Percentiles rank a stretch among this genome's conserved stretches.
Evolutionary conservation across 2,329 filamentous ascomycete genomes (phyloP).

Genomic region (Fusarium fracticaudum): DNA sequence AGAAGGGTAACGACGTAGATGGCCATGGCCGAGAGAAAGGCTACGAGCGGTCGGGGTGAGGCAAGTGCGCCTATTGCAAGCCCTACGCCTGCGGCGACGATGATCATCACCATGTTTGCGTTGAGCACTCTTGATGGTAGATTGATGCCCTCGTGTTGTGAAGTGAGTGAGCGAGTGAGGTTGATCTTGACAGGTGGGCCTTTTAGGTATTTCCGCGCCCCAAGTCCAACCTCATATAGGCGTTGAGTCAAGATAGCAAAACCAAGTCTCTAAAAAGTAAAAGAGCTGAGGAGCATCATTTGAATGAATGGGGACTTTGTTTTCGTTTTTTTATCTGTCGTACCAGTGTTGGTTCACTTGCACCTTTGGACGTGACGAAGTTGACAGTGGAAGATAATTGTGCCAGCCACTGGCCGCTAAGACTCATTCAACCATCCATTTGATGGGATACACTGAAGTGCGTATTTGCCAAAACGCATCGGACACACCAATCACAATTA

Average conservation of each 20-base stretch:
- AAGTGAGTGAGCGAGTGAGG: neutral
- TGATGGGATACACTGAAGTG: rapidly evolving
- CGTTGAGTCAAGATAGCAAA: neutral
- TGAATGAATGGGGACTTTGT: neutral
- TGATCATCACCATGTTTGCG: neutral
- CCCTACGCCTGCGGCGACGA: neutral
- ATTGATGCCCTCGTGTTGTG: neutral
- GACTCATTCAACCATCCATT: neutral
- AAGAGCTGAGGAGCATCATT: neutral
- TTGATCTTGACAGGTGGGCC: neutral
- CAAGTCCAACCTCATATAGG: neutral
- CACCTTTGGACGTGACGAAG: neutral
- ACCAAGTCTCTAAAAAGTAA: neutral
- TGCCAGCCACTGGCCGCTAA: neutral
- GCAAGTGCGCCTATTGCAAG: neutral
- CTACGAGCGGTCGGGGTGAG: conserved; percentile 1
- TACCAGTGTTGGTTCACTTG: no score
- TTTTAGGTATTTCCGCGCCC: neutral
- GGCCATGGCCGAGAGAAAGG: conserved; percentile 29
- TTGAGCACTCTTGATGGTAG: neutral
- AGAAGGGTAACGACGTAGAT: conserved; percentile 33
- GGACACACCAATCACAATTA: no score
- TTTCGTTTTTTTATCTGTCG: rapidly evolving
- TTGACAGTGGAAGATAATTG: no score
- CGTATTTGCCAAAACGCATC: neutral